These are phyloP conservation scores for Ulota crispa DNA, from an alignment of 225 moss, liverwort and hornwort species.

Conservation along the genomic window DNA sequence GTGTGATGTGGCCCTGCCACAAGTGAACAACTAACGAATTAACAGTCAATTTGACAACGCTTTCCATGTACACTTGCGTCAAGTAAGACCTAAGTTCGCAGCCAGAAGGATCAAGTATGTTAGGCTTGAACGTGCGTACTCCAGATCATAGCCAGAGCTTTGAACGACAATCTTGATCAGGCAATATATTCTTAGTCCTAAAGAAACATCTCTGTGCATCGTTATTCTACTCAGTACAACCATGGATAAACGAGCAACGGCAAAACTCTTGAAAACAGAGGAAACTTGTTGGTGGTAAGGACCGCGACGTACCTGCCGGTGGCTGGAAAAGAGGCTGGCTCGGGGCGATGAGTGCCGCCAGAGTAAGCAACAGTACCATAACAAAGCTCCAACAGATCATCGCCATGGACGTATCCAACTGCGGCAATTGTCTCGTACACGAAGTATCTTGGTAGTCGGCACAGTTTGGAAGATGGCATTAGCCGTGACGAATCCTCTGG, in stretches of 20 bases:
- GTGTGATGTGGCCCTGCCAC: conserved; percentile 21
- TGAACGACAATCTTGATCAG: neutral
- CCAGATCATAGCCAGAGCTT: neutral
- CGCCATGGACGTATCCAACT: conserved; percentile 31
- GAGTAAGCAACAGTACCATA: conserved; percentile 38
- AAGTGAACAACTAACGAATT: neutral
- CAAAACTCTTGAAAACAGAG: conserved; percentile 2
- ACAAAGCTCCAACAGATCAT: conserved; percentile 51
- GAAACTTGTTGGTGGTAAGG: neutral
- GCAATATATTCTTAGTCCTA: neutral
- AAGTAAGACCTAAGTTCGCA: conserved; percentile 4
- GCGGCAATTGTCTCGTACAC: conserved; percentile 12
- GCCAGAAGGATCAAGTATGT: neutral
- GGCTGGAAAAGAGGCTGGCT: conserved; percentile 49
- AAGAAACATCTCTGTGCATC: neutral
- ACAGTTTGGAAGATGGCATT: conserved; percentile 20
- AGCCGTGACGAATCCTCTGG: conserved; percentile 22
- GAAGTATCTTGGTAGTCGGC: neutral
- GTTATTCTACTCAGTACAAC: neutral
- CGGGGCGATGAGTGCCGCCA: conserved; percentile 39
- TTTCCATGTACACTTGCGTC: neutral
- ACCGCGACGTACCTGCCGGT: conserved; percentile 38
- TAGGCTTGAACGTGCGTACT: neutral
- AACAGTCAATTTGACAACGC: neutral
- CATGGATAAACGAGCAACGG: neutral